Percentiles rank a stretch among this genome's conserved stretches.
phyloP scores from a whole-genome alignment of 768 basidiomycete species.

The Sporobolomyces pararoseus region DNA sequence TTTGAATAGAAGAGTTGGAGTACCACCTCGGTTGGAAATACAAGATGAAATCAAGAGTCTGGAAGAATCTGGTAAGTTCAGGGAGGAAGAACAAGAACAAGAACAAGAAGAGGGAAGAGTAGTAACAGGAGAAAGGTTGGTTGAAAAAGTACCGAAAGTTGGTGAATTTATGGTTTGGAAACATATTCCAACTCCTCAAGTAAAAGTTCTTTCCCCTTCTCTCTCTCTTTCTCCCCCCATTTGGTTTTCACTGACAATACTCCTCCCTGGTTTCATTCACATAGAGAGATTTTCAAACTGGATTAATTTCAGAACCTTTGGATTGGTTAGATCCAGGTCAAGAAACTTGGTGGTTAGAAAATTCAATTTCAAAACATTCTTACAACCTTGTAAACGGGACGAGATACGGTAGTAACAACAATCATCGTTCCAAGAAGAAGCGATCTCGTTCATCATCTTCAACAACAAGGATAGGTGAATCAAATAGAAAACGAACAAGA shows the following conservation, averaged over 20 bases:
- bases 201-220: too few relatives aligned
- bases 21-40: background rate
- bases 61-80: background rate
- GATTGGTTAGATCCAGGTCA: conserved; percentile 20
- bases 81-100: background rate
- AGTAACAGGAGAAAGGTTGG: background rate
- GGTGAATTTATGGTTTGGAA: conserved; percentile 32
- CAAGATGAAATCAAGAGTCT: background rate
- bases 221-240: background rate
- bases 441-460: too few relatives aligned
- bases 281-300: conserved; percentile 18
- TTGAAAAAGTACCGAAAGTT: background rate
- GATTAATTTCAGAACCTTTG: conserved; percentile 14
- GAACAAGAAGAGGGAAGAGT: background rate
- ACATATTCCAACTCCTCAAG: conserved; percentile 19
- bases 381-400: conserved; percentile 1
- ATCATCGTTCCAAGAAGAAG: background rate
- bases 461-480: too few relatives aligned
- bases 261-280: background rate
- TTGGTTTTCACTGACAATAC: background rate
- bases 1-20: background rate
- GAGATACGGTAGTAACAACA: background rate
- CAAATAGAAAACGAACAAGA: too few relatives aligned
- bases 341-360: conserved; percentile 37
- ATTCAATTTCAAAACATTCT: conserved; percentile 13